Base-by-base conservation (phyloP, 2,329 filamentous ascomycete species). In the Furcasterigmium furcatum region DNA sequence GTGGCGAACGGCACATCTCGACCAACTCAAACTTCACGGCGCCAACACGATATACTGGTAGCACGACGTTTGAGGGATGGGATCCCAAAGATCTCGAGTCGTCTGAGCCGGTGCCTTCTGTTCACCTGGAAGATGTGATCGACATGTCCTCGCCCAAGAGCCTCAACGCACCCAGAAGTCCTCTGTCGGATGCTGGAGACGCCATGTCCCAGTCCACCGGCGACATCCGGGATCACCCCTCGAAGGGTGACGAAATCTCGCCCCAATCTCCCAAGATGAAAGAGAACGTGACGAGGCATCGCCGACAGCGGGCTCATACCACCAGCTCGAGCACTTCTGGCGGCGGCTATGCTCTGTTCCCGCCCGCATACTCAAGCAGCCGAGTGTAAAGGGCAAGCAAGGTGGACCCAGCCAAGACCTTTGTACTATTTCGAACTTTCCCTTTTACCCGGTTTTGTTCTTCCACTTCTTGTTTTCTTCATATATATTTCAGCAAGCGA, bases 21-120 rank as follows among this genome's bases (percentile, higher is more conserved):
- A 70, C 71, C 14, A 68, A 72, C 21, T 82, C 78, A 5, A 73
- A 70, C 9, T 74, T 73, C 48, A 80, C 78, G 1, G 73, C 73
- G 32, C 66, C 76, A 47, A 80, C 77, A 5, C 72, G 75, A 5
- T 67, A 77, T 57, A 82, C 77, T 4, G 63, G 67, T 36, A 80
- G 76, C 64, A 79, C 71, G 47, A 70, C 64, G 12, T 76, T 51
- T 20, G 50, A 52, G 39, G 48, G 48, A n/a, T 52, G 50, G 50
- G 48, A 52, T 41, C 44, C 50, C 20, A 52, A 62, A 54, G 53
- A 55, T 6, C 22, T 43, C 2, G 65, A 69, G 16, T 51, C 53
- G 5, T 52, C 56, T 8, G 67, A 68, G 27, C 57, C 56, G 22
- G 47, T 63, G 30, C 57, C 60, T n/a, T 50, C 54, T 25, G 54